Base-by-base conservation (phyloP, 2,329 filamentous ascomycete species). In the Dactylonectria macrodidyma region DNA sequence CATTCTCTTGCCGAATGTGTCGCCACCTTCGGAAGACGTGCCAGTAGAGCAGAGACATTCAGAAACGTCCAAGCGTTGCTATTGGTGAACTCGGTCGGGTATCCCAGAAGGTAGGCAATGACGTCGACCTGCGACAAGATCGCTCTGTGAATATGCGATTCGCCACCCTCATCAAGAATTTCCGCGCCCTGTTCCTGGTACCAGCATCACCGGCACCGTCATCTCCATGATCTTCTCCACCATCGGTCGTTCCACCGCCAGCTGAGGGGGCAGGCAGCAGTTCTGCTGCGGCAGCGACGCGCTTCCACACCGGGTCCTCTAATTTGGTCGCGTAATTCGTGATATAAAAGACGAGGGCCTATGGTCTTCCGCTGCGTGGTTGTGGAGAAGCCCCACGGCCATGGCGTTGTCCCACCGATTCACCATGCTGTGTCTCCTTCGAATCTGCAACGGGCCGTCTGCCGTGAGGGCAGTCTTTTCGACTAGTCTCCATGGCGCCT, bases 291-390 rank as follows among this genome's bases (percentile, higher is more conserved):
- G 24, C 36, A 6, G 30, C 63, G 5, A 41, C 44, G 1, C 65
- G 55, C 52, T 58, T 64, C 65, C 60, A 67, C 36, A 67, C 36
- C 10, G 60, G 65, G 36, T 58, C 56, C 22, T 67, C 65, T 5
- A 67, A 34, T 26, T 67, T 67, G 24, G 65, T 67, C 30, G 65
- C 52, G 34, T 67, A 63, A n/a, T 67, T 67, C 4, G 59, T 61
- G 12, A 61, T 19, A 30, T 61, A 66, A 30, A 46, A 58, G 5
- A 66, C 46, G 11, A 66, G 30, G 26, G 64, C 58, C 52, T 30
- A 66, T 50, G 2, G 41, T 57, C 50, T 66, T 66, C 24, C 12
- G 26, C 54, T 56, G 59, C 59, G 47, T 50, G 41, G 50, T 59
- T 67, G 41, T 63, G 65, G 6, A 61, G 65, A 36, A 68, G 47